Conservation (phyloP, 768 basidiomycete species). For the Agaricus subrufescens region DNA sequence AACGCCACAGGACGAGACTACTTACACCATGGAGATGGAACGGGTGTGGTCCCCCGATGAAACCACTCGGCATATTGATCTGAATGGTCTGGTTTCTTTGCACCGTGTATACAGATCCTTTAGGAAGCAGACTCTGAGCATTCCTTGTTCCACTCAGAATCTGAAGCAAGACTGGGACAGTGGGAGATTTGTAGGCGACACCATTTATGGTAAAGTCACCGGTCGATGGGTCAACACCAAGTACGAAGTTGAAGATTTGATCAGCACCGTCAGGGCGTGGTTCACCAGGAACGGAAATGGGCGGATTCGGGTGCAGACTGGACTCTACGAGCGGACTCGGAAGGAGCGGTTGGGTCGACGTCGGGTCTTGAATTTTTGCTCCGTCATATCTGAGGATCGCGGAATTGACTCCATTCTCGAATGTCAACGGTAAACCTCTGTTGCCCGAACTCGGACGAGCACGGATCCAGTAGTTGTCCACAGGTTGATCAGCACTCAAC, state of each 20-base stretch:
- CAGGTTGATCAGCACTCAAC: constrained; percentile 34
- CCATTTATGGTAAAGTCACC: constrained; percentile 5
- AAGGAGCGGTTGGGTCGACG: constrained; percentile 14
- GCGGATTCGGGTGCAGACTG: constrained; percentile 32
- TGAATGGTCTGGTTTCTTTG: constrained; percentile 37
- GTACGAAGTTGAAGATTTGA: constrained; percentile 30
- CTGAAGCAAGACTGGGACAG: constrained; percentile 50
- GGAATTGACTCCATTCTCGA: constrained; percentile 34
- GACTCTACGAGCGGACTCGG: constrained; percentile 28
- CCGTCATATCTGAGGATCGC: constrained; percentile 46
- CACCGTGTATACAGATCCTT: constrained; percentile 41
- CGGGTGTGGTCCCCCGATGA: constrained; percentile 34
- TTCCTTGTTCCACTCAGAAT: constrained; percentile 49
- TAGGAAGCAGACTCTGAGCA: constrained; percentile 45
- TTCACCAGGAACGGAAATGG: constrained; percentile 27
- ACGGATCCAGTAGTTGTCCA: constrained; percentile 53
- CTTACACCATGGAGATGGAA: constrained; percentile 35
- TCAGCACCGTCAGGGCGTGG: constrained; percentile 36
- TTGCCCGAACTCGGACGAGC: constrained; percentile 24
- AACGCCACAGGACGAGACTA: not conserved
- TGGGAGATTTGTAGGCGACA: not conserved
- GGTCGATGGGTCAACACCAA: constrained; percentile 16
- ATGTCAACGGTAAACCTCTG: constrained; percentile 13
- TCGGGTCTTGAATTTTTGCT: constrained; percentile 38
- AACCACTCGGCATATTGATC: constrained; percentile 25